A percentile compares a stretch with the other conserved stretches of the same genome.
Evolutionary conservation across 257 asterid genomes (phyloP).

Genomic region (Agastache rugosa): DNA sequence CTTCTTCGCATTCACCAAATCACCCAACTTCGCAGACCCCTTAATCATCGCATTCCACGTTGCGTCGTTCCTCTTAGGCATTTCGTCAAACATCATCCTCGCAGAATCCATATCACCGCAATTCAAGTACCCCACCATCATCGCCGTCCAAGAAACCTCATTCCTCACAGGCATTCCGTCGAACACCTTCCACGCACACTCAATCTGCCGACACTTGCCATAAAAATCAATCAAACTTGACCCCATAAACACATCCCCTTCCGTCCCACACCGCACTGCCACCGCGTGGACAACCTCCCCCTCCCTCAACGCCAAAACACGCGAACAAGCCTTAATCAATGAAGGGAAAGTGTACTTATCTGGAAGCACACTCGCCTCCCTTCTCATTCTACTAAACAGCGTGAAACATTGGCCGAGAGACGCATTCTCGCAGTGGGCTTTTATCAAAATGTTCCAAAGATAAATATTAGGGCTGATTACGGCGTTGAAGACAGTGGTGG

Average conservation of each 20-base stretch:
- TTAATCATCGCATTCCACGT: conserved; percentile 76
- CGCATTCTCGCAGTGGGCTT: conserved; percentile 50
- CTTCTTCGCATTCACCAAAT: conserved; percentile 55
- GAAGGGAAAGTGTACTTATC: conserved; percentile 70
- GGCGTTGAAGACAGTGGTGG: conserved; percentile 53
- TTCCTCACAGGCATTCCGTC: conserved; percentile 60
- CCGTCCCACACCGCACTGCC: conserved; percentile 58
- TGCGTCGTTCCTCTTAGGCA: conserved; percentile 61
- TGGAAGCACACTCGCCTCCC: conserved; percentile 42
- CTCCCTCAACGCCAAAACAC: conserved; percentile 53
- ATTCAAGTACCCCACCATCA: conserved; percentile 61
- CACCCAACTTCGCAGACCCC: conserved; percentile 64
- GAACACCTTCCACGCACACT: conserved; percentile 60
- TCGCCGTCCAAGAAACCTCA: conserved; percentile 76
- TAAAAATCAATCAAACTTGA: conserved; percentile 75
- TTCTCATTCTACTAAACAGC: conserved; percentile 53
- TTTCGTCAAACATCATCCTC: conserved; percentile 57
- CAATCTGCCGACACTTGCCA: conserved; percentile 68
- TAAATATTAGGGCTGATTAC: conserved; percentile 57
- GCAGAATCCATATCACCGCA: conserved; percentile 53
- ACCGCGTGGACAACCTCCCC: conserved; percentile 68
- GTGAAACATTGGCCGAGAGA: conserved; percentile 44
- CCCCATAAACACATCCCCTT: conserved; percentile 58
- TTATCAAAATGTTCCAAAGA: conserved; percentile 69
- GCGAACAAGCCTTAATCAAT: conserved; percentile 60